Percentiles rank a stretch among this genome's conserved stretches.
Evolutionary conservation across 768 basidiomycete species (phyloP).

Genomic region (Trametes coccinea): DNA sequence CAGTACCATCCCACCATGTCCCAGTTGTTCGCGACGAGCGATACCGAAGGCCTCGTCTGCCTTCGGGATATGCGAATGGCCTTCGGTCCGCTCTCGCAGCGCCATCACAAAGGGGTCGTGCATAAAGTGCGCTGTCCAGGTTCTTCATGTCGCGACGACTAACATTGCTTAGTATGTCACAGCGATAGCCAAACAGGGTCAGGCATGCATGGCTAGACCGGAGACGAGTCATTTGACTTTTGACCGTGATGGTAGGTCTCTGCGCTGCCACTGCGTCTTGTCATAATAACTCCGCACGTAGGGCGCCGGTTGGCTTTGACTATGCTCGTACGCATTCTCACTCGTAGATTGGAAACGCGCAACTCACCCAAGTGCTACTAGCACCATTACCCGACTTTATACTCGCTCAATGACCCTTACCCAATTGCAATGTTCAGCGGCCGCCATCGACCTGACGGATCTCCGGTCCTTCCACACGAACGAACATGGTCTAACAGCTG

Average conservation of each 20-base stretch:
- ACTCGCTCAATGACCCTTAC: constrained; percentile 61
- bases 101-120: constrained; percentile 56
- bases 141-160: not conserved
- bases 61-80: constrained; percentile 76
- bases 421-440: constrained; percentile 73
- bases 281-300: constrained; percentile 28
- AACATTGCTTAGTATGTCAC: constrained; percentile 43
- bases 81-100: constrained; percentile 52
- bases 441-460: constrained; percentile 55
- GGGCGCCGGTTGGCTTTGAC: constrained; percentile 66
- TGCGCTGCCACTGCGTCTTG: not conserved
- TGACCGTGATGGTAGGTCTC: constrained; percentile 59
- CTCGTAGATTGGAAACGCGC: not conserved
- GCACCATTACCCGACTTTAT: constrained; percentile 74
- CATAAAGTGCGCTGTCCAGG: constrained; percentile 41
- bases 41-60: constrained; percentile 56
- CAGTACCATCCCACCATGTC: constrained; percentile 69
- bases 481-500: constrained; percentile 69
- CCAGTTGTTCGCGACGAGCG: constrained; percentile 68
- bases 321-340: constrained; percentile 52
- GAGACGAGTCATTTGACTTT: constrained; percentile 70
- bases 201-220: constrained; percentile 48
- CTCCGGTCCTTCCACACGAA: constrained; percentile 44
- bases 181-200: constrained; percentile 43
- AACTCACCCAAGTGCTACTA: constrained; percentile 29